phyloP scores from a whole-genome alignment of 345 rosid genomes.

The Sisymbrium altissimum region DNA sequence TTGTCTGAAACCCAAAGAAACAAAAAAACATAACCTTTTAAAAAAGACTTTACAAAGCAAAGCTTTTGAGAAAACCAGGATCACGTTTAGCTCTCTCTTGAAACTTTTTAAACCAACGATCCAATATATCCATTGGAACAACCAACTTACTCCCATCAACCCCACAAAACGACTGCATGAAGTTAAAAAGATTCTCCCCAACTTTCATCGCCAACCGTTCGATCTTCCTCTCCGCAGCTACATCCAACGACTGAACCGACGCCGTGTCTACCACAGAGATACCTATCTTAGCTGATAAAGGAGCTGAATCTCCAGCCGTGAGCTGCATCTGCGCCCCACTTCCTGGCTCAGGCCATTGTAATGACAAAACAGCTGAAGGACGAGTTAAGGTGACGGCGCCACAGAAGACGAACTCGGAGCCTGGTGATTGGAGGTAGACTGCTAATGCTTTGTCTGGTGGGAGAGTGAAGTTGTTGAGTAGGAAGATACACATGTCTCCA shows the following conservation, averaged over 20 bases:
- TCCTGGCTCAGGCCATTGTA: slow-evolving; percentile 86
- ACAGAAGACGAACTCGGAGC: slow-evolving; percentile 73
- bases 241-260: slow-evolving; percentile 68
- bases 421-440: slow-evolving; percentile 86
- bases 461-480: slow-evolving; percentile 68
- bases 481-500: slow-evolving; percentile 79
- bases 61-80: slow-evolving; percentile 74
- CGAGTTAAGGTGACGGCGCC: slow-evolving; percentile 79
- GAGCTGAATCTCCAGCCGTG: slow-evolving; percentile 54
- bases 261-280: slow-evolving; percentile 76
- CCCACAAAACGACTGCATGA: slow-evolving; percentile 97
- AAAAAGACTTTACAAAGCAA: slow-evolving; percentile 45
- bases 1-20: too few relatives aligned
- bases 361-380: slow-evolving; percentile 83
- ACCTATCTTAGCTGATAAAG: slow-evolving; percentile 79
- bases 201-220: slow-evolving; percentile 91
- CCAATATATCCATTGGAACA: slow-evolving; percentile 94
- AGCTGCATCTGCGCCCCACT: slow-evolving; percentile 53
- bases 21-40: slow-evolving; percentile 8
- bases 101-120: slow-evolving; percentile 96
- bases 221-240: slow-evolving; percentile 58
- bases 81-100: slow-evolving; percentile 91
- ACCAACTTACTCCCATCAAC: slow-evolving; percentile 79
- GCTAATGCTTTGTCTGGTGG: slow-evolving; percentile 94
- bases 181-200: slow-evolving; percentile 90